Evolutionary conservation across 352 stramenopile species (phyloP).

Genomic region (Phytophthora pinifolia): DNA sequence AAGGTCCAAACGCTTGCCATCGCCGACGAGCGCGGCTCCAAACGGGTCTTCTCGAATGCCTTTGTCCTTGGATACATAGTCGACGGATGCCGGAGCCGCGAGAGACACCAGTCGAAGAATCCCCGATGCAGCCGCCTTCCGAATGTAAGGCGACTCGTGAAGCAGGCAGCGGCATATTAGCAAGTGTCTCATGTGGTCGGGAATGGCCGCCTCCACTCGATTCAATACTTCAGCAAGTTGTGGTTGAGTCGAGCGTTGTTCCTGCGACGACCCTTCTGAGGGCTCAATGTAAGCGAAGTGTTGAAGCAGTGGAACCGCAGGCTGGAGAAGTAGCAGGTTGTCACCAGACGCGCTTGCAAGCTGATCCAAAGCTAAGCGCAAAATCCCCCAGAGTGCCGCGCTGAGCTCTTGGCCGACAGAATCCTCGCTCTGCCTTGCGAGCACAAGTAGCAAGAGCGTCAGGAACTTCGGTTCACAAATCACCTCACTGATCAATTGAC

Average conservation of each 20-base stretch:
- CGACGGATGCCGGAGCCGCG: conserved; percentile 7
- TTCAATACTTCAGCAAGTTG: conserved; percentile 46
- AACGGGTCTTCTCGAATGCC: conserved; percentile 40
- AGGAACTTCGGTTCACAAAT: conserved; percentile 34
- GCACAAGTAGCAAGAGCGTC: conserved; percentile 23
- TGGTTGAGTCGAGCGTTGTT: conserved; percentile 33
- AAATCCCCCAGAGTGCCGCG: conserved; percentile 32
- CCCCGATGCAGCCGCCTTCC: conserved; percentile 45
- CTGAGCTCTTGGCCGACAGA: conserved; percentile 2
- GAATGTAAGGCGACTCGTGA: conserved; percentile 49
- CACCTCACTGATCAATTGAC: conserved; percentile 23
- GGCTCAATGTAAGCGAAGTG: conserved; percentile 59
- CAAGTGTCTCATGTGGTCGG: conserved; percentile 19
- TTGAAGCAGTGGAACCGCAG: conserved; percentile 49
- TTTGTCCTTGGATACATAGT: conserved; percentile 22
- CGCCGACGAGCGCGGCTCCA: conserved; percentile 4
- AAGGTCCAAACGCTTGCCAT: conserved; percentile 16
- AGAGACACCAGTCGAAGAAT: conserved; percentile 38
- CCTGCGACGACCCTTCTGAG: conserved; percentile 15
- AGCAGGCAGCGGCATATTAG: conserved; percentile 53
- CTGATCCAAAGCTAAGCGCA: conserved; percentile 28
- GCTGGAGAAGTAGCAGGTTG: conserved; percentile 23
- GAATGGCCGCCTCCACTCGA: conserved; percentile 32
- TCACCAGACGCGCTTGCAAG: conserved; percentile 15
- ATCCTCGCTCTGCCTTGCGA: conserved; percentile 3